A percentile compares a stretch with the other conserved stretches of the same genome.
Conservation (phyloP, 441 rosid species). For the Populus hybrid region DNA sequence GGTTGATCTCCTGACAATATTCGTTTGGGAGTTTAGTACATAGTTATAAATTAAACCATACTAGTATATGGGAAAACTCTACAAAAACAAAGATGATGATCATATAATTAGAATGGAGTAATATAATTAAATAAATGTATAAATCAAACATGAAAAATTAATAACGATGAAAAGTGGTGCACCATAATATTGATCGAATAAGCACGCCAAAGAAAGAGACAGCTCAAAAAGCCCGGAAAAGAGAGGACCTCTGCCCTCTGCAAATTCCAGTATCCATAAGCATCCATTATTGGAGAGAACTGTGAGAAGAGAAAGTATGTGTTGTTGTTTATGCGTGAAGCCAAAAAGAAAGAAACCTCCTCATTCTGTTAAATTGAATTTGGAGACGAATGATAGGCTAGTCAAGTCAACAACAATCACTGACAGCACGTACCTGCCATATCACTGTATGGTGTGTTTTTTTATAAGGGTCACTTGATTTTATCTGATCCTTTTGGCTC, state of each 20-base stretch:
- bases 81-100: neutral
- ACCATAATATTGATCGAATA: neutral
- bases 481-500: conserved; percentile 14
- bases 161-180: neutral
- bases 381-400: neutral
- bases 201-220: neutral
- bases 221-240: neutral
- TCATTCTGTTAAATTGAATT: neutral
- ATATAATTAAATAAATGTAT: neutral
- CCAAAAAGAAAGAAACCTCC: neutral
- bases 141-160: neutral
- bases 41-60: neutral
- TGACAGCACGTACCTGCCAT: conserved; percentile 3
- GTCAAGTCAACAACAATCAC: neutral
- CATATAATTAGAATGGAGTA: neutral
- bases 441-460: neutral
- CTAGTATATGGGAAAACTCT: neutral
- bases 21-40: neutral
- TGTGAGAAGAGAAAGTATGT: neutral
- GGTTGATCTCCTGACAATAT: neutral
- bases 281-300: neutral
- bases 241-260: neutral
- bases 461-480: conserved; percentile 20
- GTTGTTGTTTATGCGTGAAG: neutral
- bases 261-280: neutral